Percentiles rank a stretch among this genome's conserved stretches.
Conservation (phyloP, 2,329 filamentous ascomycete genomes). For the Gremmenia infestans region DNA sequence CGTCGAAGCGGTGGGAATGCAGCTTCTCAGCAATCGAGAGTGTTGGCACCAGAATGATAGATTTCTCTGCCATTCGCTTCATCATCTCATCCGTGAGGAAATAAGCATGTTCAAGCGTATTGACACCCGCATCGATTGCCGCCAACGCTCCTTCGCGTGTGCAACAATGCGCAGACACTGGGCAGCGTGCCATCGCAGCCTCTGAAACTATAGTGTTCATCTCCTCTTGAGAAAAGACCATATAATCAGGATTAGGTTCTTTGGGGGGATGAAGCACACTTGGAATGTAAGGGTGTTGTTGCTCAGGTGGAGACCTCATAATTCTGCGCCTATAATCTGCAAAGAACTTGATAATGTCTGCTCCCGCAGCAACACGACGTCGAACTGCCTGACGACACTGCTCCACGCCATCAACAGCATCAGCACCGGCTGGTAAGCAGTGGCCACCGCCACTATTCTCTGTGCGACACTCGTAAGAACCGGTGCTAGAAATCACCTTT, state of each 20-base stretch:
- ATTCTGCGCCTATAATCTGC: conserved; percentile 43
- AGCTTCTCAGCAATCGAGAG: conserved; percentile 40
- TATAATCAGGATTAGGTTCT: conserved; percentile 38
- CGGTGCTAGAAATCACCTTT: conserved; percentile 43
- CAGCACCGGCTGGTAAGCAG: conserved; percentile 35
- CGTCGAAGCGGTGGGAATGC: conserved; percentile 25
- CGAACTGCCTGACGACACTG: conserved; percentile 43
- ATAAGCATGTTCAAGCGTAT: conserved; percentile 43
- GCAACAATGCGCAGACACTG: conserved; percentile 41
- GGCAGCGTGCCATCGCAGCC: conserved; percentile 36
- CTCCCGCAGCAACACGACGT: conserved; percentile 42
- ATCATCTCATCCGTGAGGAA: conserved; percentile 38
- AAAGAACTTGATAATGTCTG: conserved; percentile 48
- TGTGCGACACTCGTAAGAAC: conserved; percentile 39
- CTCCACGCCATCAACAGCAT: conserved; percentile 43
- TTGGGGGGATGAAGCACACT: conserved; percentile 30
- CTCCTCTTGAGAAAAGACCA: conserved; percentile 44
- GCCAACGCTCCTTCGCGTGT: conserved; percentile 40
- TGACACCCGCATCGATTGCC: conserved; percentile 43
- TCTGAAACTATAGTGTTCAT: conserved; percentile 46
- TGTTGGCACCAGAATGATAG: conserved; percentile 48
- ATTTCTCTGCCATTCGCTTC: conserved; percentile 39
- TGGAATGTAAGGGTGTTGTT: neutral
- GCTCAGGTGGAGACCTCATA: conserved; percentile 38
- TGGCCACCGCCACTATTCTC: conserved; percentile 38